Percentiles rank a stretch among this genome's conserved stretches.
These are phyloP conservation scores for Yueomyces sinensis DNA, from an alignment of 805 yeast genomes.

Conservation along the genomic window DNA sequence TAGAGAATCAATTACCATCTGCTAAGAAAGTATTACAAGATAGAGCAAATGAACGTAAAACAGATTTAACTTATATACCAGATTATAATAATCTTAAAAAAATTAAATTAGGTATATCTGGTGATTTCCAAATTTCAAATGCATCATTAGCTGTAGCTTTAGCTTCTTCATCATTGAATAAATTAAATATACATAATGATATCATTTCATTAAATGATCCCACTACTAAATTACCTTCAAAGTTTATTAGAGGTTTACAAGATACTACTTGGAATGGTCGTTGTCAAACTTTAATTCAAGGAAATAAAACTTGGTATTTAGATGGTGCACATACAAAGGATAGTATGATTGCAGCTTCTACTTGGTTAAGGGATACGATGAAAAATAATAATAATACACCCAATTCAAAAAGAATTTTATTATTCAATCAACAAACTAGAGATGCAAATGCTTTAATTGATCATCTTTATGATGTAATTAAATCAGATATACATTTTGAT, in stretches of 20 bases:
- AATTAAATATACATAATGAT: constrained; percentile 29
- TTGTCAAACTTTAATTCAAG: constrained; percentile 54
- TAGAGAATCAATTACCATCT: constrained; percentile 40
- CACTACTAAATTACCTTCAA: constrained; percentile 28
- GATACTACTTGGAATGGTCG: constrained; percentile 88
- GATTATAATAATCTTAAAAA: constrained; percentile 25
- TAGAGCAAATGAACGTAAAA: constrained; percentile 55
- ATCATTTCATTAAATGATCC: constrained; percentile 12
- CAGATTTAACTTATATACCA: constrained; percentile 39
- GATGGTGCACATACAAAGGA: constrained; percentile 97
- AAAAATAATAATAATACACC: constrained; percentile 1
- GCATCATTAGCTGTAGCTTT: constrained; percentile 79
- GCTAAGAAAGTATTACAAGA: constrained; percentile 44
- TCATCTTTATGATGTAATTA: constrained; percentile 33
- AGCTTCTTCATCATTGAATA: constrained; percentile 44
- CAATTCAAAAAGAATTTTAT: constrained; percentile 33
- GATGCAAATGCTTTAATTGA: constrained; percentile 58
- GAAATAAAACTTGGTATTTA: constrained; percentile 54
- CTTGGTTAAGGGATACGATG: constrained; percentile 47
- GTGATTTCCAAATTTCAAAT: constrained; percentile 71
- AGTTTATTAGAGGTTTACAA: constrained; percentile 46
- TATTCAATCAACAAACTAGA: constrained; percentile 92
- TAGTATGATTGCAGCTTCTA: constrained; percentile 67
- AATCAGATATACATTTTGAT: constrained; percentile 39
- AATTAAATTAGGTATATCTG: constrained; percentile 57